These are phyloP conservation scores for Drechslera avenae DNA, from an alignment of 2,329 filamentous ascomycete species.

Conservation along the genomic window DNA sequence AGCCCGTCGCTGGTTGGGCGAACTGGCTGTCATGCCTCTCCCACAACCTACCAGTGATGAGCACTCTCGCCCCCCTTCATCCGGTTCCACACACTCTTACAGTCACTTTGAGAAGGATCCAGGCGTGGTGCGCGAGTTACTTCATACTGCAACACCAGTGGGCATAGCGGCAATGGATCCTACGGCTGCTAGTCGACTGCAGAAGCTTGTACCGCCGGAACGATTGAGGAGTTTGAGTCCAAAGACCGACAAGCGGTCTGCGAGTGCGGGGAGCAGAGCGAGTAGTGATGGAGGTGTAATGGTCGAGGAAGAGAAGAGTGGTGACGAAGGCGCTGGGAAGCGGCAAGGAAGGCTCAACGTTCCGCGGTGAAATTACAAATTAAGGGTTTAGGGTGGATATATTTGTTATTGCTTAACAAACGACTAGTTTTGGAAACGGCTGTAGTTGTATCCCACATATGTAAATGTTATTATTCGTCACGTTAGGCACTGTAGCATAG, in stretches of 20 bases:
- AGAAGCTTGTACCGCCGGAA: slow-evolving; percentile 21
- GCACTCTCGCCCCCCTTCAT: no score
- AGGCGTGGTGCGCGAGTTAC: slow-evolving; percentile 42
- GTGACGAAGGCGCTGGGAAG: neutral
- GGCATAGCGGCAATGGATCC: slow-evolving; percentile 47
- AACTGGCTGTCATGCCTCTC: slow-evolving; percentile 37
- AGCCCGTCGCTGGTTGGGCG: slow-evolving; percentile 49
- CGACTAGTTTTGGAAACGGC: no score
- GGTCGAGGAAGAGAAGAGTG: slow-evolving; percentile 46
- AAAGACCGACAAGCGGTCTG: slow-evolving; percentile 11
- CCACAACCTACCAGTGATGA: neutral
- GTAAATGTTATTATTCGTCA: no score
- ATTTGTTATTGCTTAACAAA: no score
- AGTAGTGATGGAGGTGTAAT: slow-evolving; percentile 45
- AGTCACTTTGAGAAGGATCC: slow-evolving; percentile 21
- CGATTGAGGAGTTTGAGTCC: slow-evolving; percentile 43
- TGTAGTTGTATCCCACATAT: no score
- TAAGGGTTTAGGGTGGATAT: no score
- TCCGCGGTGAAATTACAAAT: no score
- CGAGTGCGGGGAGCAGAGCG: slow-evolving; percentile 23
- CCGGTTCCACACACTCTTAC: neutral
- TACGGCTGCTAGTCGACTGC: slow-evolving; percentile 36
- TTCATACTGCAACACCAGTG: slow-evolving; percentile 43
- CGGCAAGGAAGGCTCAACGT: no score
- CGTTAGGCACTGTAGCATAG: no score